Evolutionary conservation across 2,329 filamentous ascomycete species (phyloP).

Genomic region (Onygenales sp.): DNA sequence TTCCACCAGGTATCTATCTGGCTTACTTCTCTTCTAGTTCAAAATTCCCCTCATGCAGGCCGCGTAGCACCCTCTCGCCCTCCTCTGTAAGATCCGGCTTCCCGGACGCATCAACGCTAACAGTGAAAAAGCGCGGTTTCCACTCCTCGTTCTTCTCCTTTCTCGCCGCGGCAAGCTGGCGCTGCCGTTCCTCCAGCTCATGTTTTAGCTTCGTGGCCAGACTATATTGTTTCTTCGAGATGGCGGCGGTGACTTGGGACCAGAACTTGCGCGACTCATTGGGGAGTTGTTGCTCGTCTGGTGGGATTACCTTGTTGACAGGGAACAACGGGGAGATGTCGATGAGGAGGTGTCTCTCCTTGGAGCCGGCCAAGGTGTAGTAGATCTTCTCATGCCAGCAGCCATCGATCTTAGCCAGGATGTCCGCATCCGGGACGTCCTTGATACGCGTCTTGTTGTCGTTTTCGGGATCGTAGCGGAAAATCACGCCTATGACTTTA

Average conservation of each 20-base stretch:
- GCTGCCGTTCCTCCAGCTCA: conserved; percentile 82
- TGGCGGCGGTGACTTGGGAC: conserved; percentile 78
- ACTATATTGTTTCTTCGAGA: conserved; percentile 69
- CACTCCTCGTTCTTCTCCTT: conserved; percentile 61
- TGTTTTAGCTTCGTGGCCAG: conserved; percentile 81
- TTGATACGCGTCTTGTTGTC: conserved; percentile 71
- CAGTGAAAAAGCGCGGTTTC: conserved; percentile 80
- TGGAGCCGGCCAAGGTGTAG: conserved; percentile 43
- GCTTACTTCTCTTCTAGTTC: conserved; percentile 33
- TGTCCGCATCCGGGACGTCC: conserved; percentile 76
- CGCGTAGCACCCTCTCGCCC: conserved; percentile 48
- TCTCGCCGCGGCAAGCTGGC: conserved; percentile 72
- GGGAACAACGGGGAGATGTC: conserved; percentile 79
- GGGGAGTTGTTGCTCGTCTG: conserved; percentile 65
- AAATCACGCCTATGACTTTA: conserved; percentile 81
- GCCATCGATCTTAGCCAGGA: conserved; percentile 73
- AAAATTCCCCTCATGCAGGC: conserved; percentile 45
- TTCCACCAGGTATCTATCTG: too few relatives aligned
- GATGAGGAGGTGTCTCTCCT: conserved; percentile 61
- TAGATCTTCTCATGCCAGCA: conserved; percentile 70
- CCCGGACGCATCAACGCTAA: conserved; percentile 49
- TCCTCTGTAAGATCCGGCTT: conserved; percentile 55
- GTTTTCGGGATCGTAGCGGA: conserved; percentile 79
- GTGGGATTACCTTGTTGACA: conserved; percentile 68
- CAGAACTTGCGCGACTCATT: conserved; percentile 89